Base-by-base conservation (phyloP, 2,329 filamentous ascomycete species). In the Colletotrichum incanum region DNA sequence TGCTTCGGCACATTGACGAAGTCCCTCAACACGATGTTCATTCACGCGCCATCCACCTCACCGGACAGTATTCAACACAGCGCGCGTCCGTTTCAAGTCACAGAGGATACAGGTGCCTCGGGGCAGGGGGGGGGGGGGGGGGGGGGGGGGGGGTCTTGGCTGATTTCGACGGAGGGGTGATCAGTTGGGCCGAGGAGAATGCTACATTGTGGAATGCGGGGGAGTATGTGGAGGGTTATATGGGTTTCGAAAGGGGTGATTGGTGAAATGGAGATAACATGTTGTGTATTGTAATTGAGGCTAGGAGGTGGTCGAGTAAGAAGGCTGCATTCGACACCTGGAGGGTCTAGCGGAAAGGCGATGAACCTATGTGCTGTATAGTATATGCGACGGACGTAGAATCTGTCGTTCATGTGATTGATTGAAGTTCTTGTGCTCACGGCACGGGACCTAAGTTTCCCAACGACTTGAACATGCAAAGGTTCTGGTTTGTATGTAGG, bases 181-280 rank as follows among this genome's bases (percentile, higher is more conserved):
- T 28, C 49, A 28, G 49, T 8, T 23, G 26, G 56, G 4, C 55
- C n/a, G 23, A 28, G 31, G 39, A 26, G 16, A 41, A 16, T 26
- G 11, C n/a, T 31, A 14, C 59, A 37, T 43, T 41, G 60, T 54
- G 60, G 56, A 14, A 39, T 60, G 41, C 41, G 41, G 56, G 56
- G 39, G 37, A 2, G 0, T 8, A 7, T 20, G 39, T 28, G 43
- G 61, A 26, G 34, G 61, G 52, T 45, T 5, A 58, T 59, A 69
- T 59, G 67, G 67, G 47, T 39, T 69, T 69, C 61, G 41, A 12
- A 37, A 43, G 37, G 20, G 16, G 8, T 43, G 43, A 69, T 65
- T 69, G 67, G 61, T 28, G 31, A 31, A 37, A 20, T 2, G 54
- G 11, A 9, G 59, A 20, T n/a, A 12, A 20, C 16, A 14, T 62